These are phyloP conservation scores for Podila minutissima DNA, from an alignment of 192 early-diverging fungal genomes.

Conservation along the genomic window DNA sequence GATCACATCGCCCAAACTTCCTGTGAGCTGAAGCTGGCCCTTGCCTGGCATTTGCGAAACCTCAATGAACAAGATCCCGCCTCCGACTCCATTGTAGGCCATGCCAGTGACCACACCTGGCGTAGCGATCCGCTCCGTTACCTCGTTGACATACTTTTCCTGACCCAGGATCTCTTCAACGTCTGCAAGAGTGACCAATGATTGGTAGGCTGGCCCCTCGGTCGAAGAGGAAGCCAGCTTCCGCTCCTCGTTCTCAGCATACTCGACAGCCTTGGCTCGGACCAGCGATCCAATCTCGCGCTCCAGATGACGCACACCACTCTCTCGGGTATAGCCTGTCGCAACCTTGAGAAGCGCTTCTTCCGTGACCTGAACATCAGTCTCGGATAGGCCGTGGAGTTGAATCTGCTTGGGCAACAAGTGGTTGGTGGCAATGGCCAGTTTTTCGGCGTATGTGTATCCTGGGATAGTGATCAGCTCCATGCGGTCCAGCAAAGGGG, in stretches of 20 bases:
- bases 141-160: constrained; percentile 73
- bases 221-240: background rate
- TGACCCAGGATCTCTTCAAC: constrained; percentile 76
- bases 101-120: constrained; percentile 88
- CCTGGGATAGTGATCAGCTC: constrained; percentile 80
- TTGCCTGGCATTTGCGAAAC: constrained; percentile 79
- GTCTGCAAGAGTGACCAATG: constrained; percentile 54
- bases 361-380: constrained; percentile 63
- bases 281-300: constrained; percentile 76
- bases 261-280: constrained; percentile 74
- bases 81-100: constrained; percentile 81
- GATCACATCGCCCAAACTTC: constrained; percentile 83
- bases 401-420: constrained; percentile 80
- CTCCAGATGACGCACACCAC: constrained; percentile 82
- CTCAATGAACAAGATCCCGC: constrained; percentile 84
- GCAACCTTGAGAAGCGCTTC: constrained; percentile 67
- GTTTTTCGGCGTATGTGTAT: constrained; percentile 87
- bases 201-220: constrained; percentile 53
- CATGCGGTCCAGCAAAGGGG: constrained; percentile 87
- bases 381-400: constrained; percentile 66
- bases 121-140: constrained; percentile 66
- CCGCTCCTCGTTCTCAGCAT: constrained; percentile 65
- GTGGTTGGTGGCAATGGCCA: constrained; percentile 76
- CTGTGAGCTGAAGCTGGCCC: constrained; percentile 74
- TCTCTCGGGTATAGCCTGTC: constrained; percentile 81